These are phyloP conservation scores for Fragilaria crotonensis DNA, from an alignment of 108 stramenopile genomes.

Conservation along the genomic window DNA sequence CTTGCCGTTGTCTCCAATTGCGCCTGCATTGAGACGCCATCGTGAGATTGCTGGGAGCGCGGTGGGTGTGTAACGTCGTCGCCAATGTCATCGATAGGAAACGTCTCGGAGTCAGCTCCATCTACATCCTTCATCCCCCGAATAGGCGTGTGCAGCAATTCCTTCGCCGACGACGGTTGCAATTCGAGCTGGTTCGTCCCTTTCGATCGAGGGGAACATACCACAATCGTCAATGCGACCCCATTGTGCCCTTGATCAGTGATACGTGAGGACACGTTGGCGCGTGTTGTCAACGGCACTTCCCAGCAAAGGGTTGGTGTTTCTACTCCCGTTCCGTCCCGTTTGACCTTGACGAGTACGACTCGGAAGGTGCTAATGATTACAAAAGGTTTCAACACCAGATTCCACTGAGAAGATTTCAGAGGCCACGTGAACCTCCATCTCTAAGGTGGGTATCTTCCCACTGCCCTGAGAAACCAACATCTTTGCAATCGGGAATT, in stretches of 20 bases:
- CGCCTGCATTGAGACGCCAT: neutral
- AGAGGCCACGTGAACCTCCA: conserved; percentile 40
- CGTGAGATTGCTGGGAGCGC: neutral
- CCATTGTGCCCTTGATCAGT: conserved; percentile 72
- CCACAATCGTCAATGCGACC: conserved; percentile 37
- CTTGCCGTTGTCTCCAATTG: conserved; percentile 5
- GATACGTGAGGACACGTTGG: conserved; percentile 38
- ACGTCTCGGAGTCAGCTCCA: neutral
- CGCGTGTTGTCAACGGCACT: conserved; percentile 23
- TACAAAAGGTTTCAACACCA: conserved; percentile 65
- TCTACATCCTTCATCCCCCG: neutral
- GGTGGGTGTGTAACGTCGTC: neutral
- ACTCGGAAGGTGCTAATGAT: conserved; percentile 61
- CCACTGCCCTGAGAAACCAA: too few relatives aligned
- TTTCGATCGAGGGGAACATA: too few relatives aligned
- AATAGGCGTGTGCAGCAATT: neutral
- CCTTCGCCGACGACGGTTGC: neutral
- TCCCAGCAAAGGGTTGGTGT: conserved; percentile 59
- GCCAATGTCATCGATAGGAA: neutral
- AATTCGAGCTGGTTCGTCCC: neutral
- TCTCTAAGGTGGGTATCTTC: too few relatives aligned
- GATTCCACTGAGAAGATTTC: conserved; percentile 59
- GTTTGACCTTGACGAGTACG: conserved; percentile 53
- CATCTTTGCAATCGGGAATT: conserved; percentile 9
- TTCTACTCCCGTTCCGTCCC: conserved; percentile 29